Evolutionary conservation across 768 basidiomycete genomes (phyloP).

Genomic region (Leccinum variicolor): DNA sequence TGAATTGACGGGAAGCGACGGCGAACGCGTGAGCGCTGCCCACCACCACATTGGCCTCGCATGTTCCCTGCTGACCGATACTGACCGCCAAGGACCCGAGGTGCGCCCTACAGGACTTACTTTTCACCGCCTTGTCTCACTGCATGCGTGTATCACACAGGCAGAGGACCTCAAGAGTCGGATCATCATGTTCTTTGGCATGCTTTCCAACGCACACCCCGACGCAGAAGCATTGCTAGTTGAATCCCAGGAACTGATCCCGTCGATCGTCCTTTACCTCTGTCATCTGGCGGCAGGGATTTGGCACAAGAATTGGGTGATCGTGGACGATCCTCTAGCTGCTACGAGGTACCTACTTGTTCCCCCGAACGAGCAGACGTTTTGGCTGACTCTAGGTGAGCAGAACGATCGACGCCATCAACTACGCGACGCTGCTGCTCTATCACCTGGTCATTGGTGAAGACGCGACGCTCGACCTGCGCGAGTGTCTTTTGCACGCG

Average conservation of each 20-base stretch:
- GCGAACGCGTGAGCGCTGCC: conserved; percentile 22
- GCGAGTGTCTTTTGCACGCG: conserved; percentile 55
- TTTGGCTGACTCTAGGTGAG: neutral
- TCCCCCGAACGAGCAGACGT: neutral
- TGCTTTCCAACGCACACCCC: conserved; percentile 37
- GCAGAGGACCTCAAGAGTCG: conserved; percentile 33
- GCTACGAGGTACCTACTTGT: conserved; percentile 19
- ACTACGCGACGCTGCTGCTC: conserved; percentile 55
- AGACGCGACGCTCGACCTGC: conserved; percentile 48
- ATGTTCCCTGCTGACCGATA: conserved; percentile 48
- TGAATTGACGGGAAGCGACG: conserved; percentile 15
- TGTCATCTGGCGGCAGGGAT: conserved; percentile 50
- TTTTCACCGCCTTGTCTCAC: neutral
- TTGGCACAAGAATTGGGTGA: conserved; percentile 61
- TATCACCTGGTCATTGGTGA: conserved; percentile 58
- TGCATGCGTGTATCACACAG: conserved; percentile 21
- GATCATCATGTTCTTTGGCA: conserved; percentile 40
- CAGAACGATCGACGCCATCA: conserved; percentile 51
- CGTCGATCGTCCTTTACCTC: conserved; percentile 59
- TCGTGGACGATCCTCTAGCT: conserved; percentile 35
- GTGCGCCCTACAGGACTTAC: conserved; percentile 25
- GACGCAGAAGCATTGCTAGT: conserved; percentile 38
- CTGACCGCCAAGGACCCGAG: conserved; percentile 36
- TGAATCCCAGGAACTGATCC: conserved; percentile 56
- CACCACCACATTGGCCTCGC: conserved; percentile 46